Evolutionary conservation across 345 rosid genomes (phyloP), one percentile per base, ranked within the genome.

Genomic region (Laguncularia racemosa): DNA sequence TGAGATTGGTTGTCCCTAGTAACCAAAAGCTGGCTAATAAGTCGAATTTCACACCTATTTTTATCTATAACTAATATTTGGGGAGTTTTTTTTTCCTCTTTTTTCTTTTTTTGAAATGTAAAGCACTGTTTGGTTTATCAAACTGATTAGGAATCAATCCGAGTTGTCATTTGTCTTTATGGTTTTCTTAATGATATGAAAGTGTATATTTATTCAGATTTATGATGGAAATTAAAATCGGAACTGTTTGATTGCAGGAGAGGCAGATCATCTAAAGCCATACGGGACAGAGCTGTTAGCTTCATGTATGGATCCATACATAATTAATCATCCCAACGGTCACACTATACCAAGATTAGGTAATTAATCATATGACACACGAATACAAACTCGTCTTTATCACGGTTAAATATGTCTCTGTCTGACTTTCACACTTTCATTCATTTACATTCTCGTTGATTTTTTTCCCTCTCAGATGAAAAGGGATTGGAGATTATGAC

Each of bases 301-400:
- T 46, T 59, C 57, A 0, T 92, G 48, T 56, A 72, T 62, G 49
- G 80, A 86, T 21, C 89, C 93, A 5, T 73, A 84, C 14, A 67
- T 86, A 6, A 73, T 86, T 59, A 60, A 81, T 59, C 98, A 92
- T 67, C 98, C 95, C n/a, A 84, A 86, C 61, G 98, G 98, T 46
- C 98, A 92, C 66, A 92, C 98, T 0, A 71, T 89, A 17, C 98
- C 98, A 0, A 83, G 95, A 55, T 86, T 92, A 44, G 89, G 95
- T 84, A 75, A 54, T 13, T 50, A 3, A 4, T 28, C 15, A 6
- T 44, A 46, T 21, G 14, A 17, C 18, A 33, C 40, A 2, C 40
- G 1, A 6, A 0, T 33, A 33, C 40, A 6, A n/a, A n/a, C n/a
- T n/a, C 0, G 2, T 15, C 14, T 52, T 26, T 33, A 20, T 43